Percentiles rank a stretch among this genome's conserved stretches.
These are phyloP conservation scores for Pythium monospermum DNA, from an alignment of 352 stramenopile genomes.

Conservation along the genomic window DNA sequence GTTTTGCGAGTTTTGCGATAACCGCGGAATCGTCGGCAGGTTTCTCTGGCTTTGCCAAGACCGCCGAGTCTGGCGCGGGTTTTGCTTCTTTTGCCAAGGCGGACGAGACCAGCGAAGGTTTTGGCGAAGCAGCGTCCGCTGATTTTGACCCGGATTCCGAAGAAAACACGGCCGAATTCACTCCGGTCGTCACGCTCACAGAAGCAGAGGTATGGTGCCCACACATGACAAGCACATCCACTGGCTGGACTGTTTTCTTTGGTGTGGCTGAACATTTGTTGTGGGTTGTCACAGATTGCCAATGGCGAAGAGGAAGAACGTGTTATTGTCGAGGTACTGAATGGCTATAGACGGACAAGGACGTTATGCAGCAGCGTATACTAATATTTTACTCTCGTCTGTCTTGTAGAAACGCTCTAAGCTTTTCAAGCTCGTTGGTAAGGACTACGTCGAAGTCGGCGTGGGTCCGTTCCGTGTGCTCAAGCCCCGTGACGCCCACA, in stretches of 20 bases:
- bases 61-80: slow-evolving; percentile 10
- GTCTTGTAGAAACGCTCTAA: slow-evolving; percentile 62
- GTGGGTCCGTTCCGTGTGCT: slow-evolving; percentile 68
- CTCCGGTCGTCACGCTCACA: slow-evolving; percentile 47
- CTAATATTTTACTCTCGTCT: slow-evolving; percentile 3
- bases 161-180: slow-evolving; percentile 28
- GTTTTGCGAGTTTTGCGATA: slow-evolving; percentile 17
- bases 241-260: neutral
- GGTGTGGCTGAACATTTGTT: too few species aligned
- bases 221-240: neutral
- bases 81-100: slow-evolving; percentile 20
- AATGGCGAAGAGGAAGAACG: slow-evolving; percentile 75
- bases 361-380: too few species aligned
- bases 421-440: slow-evolving; percentile 72
- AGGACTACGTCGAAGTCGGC: slow-evolving; percentile 72
- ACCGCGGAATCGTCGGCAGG: neutral
- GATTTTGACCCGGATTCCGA: slow-evolving; percentile 39
- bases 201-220: slow-evolving; percentile 50
- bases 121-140: slow-evolving; percentile 31
- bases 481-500: slow-evolving; percentile 34
- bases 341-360: too few species aligned
- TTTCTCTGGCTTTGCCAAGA: slow-evolving; percentile 17
- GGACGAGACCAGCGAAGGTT: slow-evolving; percentile 15
- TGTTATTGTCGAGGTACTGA: slow-evolving; percentile 70
- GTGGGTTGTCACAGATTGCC: slow-evolving; percentile 35